Percentiles rank a stretch among this genome's conserved stretches.
These are phyloP conservation scores for Pichia sp. DNA, from an alignment of 1,139 yeast genomes.

Conservation along the genomic window DNA sequence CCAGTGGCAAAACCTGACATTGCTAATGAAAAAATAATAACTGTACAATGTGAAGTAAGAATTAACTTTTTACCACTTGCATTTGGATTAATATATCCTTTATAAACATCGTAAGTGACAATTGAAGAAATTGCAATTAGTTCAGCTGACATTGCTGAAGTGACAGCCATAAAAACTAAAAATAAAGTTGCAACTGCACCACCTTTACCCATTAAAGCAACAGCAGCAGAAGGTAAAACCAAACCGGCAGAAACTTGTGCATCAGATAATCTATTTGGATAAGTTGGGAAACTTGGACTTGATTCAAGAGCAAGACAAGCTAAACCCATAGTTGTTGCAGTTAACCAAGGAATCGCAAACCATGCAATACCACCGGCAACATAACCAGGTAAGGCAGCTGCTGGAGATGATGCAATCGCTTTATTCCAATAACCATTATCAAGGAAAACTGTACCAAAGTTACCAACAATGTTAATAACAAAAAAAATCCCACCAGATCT, in stretches of 20 bases:
- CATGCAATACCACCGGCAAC: conserved; percentile 40
- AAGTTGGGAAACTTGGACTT: conserved; percentile 32
- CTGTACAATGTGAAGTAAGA: conserved; percentile 35
- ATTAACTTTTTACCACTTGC: conserved; percentile 40
- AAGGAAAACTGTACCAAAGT: conserved; percentile 20
- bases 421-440: conserved; percentile 29
- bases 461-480: conserved; percentile 22
- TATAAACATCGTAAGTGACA: conserved; percentile 41
- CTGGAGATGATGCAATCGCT: conserved; percentile 37
- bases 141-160: conserved; percentile 45
- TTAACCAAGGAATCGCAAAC: conserved; percentile 38
- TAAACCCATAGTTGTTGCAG: conserved; percentile 40
- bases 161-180: conserved; percentile 44
- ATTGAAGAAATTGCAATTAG: conserved; percentile 43
- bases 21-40: conserved; percentile 33
- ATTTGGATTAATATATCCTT: conserved; percentile 37
- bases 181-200: conserved; percentile 39
- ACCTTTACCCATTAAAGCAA: conserved; percentile 37
- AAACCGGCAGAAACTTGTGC: conserved; percentile 34
- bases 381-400: conserved; percentile 32
- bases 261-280: conserved; percentile 24
- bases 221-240: conserved; percentile 38
- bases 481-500: conserved; percentile 27
- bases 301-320: conserved; percentile 28
- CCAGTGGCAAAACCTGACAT: conserved; percentile 37